These are phyloP conservation scores for Onygenales sp. DNA, from an alignment of 2,329 filamentous ascomycete species.

Conservation along the genomic window DNA sequence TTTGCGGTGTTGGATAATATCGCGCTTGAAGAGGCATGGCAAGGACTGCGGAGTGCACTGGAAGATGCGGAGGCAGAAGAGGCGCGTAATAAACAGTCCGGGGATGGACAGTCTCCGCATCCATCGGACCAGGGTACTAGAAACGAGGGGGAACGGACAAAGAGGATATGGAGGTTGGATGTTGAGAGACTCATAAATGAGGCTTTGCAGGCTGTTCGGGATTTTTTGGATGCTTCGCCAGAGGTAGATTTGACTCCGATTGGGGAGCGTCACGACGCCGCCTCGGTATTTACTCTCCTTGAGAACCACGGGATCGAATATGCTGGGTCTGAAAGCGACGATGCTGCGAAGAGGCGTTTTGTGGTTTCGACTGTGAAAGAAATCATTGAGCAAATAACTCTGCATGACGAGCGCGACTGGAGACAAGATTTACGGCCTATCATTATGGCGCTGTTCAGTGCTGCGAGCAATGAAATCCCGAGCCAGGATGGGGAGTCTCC, in stretches of 20 bases:
- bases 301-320: neutral
- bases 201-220: neutral
- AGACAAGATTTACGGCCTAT: neutral
- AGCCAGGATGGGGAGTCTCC: neutral
- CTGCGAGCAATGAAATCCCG: neutral
- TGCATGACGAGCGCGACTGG: neutral
- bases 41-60: slow-evolving; percentile 38
- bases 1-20: slow-evolving; percentile 73
- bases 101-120: too few species aligned
- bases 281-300: neutral
- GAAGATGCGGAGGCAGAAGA: slow-evolving; percentile 8
- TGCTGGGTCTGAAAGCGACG: neutral
- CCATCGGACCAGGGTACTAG: neutral
- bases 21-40: slow-evolving; percentile 70
- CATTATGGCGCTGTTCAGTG: neutral
- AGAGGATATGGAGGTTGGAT: neutral
- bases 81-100: neutral
- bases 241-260: neutral
- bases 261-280: neutral
- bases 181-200: neutral
- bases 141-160: neutral
- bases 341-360: neutral
- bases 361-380: neutral
- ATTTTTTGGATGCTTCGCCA: neutral
- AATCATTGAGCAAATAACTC: neutral